phyloP scores from a whole-genome alignment of 163 green algal species.

The Coccomyxa subellipsoidea region DNA sequence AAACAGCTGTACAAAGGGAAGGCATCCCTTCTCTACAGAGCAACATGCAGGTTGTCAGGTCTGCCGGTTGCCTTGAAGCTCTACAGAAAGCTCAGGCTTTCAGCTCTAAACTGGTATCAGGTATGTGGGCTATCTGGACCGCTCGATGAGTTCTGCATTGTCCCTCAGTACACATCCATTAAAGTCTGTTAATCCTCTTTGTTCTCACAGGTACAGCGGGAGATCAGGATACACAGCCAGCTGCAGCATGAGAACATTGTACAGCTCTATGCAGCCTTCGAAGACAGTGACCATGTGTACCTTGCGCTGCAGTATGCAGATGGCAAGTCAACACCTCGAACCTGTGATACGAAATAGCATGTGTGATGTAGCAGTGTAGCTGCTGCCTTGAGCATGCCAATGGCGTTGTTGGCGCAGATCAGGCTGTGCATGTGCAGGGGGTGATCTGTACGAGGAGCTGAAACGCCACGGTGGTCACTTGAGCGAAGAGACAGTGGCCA shows the following conservation, averaged over 20 bases:
- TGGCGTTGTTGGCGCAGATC: too few species aligned
- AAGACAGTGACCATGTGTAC: constrained; percentile 71
- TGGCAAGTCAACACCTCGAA: constrained; percentile 5
- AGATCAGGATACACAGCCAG: constrained; percentile 69
- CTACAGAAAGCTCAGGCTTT: constrained; percentile 78
- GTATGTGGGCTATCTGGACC: not conserved
- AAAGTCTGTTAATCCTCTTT: too few species aligned
- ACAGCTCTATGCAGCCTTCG: constrained; percentile 68
- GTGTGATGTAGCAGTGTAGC: not conserved
- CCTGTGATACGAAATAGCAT: too few species aligned
- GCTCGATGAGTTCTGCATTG: too few species aligned
- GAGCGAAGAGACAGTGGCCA: constrained; percentile 44
- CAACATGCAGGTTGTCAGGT: constrained; percentile 45
- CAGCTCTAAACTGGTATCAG: constrained; percentile 69
- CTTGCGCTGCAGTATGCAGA: constrained; percentile 59
- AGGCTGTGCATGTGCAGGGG: constrained; percentile 37
- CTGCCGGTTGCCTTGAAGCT: constrained; percentile 69
- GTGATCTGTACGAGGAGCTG: constrained; percentile 71
- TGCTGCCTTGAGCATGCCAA: not conserved
- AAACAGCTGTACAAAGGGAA: constrained; percentile 80
- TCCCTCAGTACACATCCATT: too few species aligned
- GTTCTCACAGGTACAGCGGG: constrained; percentile 71
- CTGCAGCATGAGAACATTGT: constrained; percentile 76
- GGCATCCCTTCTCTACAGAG: constrained; percentile 66
- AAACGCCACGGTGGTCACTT: constrained; percentile 50